These are phyloP conservation scores for Penicillium sp. DNA, from an alignment of 2,329 filamentous ascomycete species.

Conservation along the genomic window DNA sequence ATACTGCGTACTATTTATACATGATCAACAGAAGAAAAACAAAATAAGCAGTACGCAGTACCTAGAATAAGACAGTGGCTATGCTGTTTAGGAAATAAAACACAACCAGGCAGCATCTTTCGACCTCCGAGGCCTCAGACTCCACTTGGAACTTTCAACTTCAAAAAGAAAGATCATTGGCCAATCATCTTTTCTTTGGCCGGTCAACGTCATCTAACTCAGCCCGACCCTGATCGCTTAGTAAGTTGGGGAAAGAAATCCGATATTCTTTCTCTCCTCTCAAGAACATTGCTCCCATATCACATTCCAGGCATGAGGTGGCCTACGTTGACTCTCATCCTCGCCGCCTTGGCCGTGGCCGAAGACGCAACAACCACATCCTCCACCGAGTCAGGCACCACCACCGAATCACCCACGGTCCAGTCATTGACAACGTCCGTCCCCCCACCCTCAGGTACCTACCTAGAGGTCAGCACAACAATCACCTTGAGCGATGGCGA, in stretches of 20 bases:
- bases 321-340: conserved; percentile 13
- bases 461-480: conserved; percentile 39
- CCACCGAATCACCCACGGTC: conserved; percentile 21
- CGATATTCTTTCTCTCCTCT: neutral
- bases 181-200: conserved; percentile 1
- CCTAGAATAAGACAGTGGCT: no score
- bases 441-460: conserved; percentile 38
- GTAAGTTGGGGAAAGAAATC: neutral
- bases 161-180: conserved; percentile 15
- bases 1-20: no score
- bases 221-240: neutral
- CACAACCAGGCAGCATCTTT: neutral
- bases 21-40: no score
- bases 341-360: conserved; percentile 15
- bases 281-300: neutral
- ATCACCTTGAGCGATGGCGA: conserved; percentile 26
- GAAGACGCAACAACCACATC: conserved; percentile 8
- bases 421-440: conserved; percentile 26
- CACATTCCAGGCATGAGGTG: conserved; percentile 16
- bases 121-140: no score
- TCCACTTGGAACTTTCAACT: no score
- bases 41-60: no score
- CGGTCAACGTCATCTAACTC: conserved; percentile 11
- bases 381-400: conserved; percentile 2
- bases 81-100: neutral